Base-by-base conservation (phyloP, 345 rosid genomes). In the Brassica cretica region DNA sequence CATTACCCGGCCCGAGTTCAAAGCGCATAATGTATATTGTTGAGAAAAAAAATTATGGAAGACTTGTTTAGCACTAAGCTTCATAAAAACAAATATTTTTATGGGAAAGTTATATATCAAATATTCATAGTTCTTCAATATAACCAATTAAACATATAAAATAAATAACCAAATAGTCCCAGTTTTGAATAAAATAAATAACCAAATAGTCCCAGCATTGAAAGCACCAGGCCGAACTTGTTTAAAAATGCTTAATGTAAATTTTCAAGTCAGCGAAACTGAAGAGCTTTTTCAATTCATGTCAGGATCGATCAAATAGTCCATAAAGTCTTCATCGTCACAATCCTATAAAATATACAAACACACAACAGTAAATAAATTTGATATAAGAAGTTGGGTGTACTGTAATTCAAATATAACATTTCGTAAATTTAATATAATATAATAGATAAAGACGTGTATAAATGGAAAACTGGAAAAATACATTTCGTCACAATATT, bases 271-370 rank as follows among this genome's bases (percentile, higher is more conserved):
- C 58, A 60, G 7, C 35, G 9, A 64, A 29, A 64, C 8, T 5
- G 5, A 33, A 56, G 18, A 58, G 44, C 7, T n/a, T 32, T n/a
- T 9, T 66, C 8, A 78, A 14, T 0, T 0, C 73, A 39, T 66
- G 60, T 32, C 68, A 29, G 60, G 10, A 7, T 19, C 14, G 41
- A 58, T 0, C 72, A 64, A 41, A 21, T 0, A 58, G 15, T 66
- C 6, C 63, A 78, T 10, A 25, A 67, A 25, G 44, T 60, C 77
- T 14, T 41, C 77, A 59, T 1, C 8, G 55, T n/a, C 3, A 51
- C 2, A 35, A 73, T 25, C 77, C 82, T 78, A 5, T 33, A 72
- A 55, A 78, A 60, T 24, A 44, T 49, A 72, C 61, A 67, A 58
- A 60, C 58, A 72, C 30, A 67, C 32, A 24, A 39, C 39, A 30